Base-by-base conservation (phyloP, 2,329 filamentous ascomycete genomes). In the Dothideomycetidae sp. region DNA sequence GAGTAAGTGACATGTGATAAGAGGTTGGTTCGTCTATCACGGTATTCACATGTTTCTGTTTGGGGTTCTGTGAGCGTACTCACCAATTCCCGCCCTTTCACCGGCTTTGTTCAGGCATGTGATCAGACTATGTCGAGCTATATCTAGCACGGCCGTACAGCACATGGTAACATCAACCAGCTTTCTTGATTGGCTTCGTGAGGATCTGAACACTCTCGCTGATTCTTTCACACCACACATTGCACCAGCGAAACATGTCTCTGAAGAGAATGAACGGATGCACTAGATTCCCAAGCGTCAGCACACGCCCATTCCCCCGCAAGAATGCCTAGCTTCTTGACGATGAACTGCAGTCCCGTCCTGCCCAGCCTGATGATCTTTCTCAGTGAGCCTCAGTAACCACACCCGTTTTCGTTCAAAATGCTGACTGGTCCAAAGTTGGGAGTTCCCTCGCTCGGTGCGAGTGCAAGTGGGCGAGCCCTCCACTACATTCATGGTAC, bases 401-500 rank as follows among this genome's bases (percentile, higher is more conserved):
- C 12, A 5, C 11, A 29, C n/a, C n/a, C n/a, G n/a, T n/a, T n/a
- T n/a, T n/a, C n/a, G n/a, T 16, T 3, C 10, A 10, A 5, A 17
- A 18, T 5, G 5, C n/a, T 29, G 37, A 30, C 18, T 10, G 3
- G 16, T 16, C n/a, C 3, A 9, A 16, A 42, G 41, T 15, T 11
- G 36, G 18, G 19, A 40, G 10, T 36, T 31, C 36, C 2, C 5
- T 16, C 10, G 13, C 7, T n/a, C 28, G 13, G 13, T 42, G 10
- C 10, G 19, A 14, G 28, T 43, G 2, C 10, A 33, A 5, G 41
- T 43, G 13, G 38, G 41, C 14, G 17, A 28, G 2, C 15, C 30
- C 16, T 33, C 37, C 12, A 7, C 32, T 16, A 30, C 18, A 12
- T 43, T 40, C 34, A 28, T 29, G 5, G 41, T 43, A 13, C 32